Percentiles rank a stretch among this genome's conserved stretches.
Evolutionary conservation across 176 grass and related monocot genomes (phyloP).

Genomic region (Puccinellia tenuiflora): DNA sequence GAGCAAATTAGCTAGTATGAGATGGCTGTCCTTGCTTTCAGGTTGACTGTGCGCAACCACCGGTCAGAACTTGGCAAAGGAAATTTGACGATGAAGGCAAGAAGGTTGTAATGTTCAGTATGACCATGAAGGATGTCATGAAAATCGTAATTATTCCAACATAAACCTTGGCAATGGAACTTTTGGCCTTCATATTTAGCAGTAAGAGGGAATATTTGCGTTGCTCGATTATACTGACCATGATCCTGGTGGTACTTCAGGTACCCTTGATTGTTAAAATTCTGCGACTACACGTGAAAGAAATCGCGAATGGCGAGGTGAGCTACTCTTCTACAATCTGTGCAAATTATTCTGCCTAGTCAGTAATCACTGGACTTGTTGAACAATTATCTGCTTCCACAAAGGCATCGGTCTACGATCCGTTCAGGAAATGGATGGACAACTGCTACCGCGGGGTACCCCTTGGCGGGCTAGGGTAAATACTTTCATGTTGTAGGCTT

Average conservation of each 20-base stretch:
- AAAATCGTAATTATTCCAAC: conserved; percentile 34
- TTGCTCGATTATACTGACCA: background rate
- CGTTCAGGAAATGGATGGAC: conserved; percentile 33
- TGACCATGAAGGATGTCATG: conserved; percentile 37
- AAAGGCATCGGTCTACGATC: conserved; percentile 25
- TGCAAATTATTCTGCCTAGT: conserved; percentile 1
- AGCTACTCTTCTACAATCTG: background rate
- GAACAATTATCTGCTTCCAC: conserved; percentile 1
- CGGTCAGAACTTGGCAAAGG: conserved; percentile 48
- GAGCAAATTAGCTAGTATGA: background rate
- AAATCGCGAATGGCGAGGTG: conserved; percentile 23
- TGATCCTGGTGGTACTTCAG: conserved; percentile 5
- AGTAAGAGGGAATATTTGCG: background rate
- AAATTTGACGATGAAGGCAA: conserved; percentile 53
- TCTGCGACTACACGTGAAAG: conserved; percentile 17
- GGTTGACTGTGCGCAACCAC: conserved; percentile 15
- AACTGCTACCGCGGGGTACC: conserved; percentile 43
- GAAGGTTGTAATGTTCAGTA: conserved; percentile 41
- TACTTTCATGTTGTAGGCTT: background rate
- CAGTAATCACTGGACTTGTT: background rate
- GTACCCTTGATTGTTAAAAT: conserved; percentile 27
- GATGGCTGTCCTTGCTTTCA: background rate
- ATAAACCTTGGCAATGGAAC: background rate
- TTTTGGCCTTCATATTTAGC: background rate
- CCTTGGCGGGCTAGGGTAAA: conserved; percentile 55